phyloP scores from a whole-genome alignment of 169 alveolate genomes.

The Cryptosporidium tyzzeri region DNA sequence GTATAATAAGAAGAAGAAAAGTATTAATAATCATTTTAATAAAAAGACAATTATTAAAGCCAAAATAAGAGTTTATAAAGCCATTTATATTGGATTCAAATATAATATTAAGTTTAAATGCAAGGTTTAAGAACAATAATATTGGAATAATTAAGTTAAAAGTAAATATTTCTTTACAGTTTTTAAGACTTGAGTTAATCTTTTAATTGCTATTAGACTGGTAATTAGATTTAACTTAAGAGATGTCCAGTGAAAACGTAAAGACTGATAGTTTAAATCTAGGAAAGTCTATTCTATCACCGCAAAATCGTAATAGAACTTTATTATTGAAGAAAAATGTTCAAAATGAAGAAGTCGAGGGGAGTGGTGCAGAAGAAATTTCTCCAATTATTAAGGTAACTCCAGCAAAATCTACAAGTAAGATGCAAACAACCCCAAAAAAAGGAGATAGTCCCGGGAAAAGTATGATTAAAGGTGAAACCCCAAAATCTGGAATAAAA shows the following conservation, averaged over 20 bases:
- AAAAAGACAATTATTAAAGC: neutral
- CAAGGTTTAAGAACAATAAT: neutral
- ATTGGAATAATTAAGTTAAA: neutral
- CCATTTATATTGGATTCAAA: neutral
- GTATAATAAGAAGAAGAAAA: neutral
- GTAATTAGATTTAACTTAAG: neutral
- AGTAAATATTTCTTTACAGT: neutral
- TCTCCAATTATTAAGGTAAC: slow-evolving; percentile 29
- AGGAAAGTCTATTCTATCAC: slow-evolving; percentile 45
- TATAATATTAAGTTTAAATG: neutral
- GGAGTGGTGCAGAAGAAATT: neutral
- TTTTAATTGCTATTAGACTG: neutral
- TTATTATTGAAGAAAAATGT: slow-evolving; percentile 23
- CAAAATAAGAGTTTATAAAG: neutral
- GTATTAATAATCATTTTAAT: neutral
- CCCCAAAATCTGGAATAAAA: neutral
- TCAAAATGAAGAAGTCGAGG: neutral
- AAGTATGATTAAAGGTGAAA: neutral
- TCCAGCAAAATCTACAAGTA: neutral
- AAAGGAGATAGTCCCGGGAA: neutral
- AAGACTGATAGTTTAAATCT: slow-evolving; percentile 15
- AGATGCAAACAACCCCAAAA: neutral
- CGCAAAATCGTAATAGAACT: slow-evolving; percentile 47
- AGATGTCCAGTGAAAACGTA: slow-evolving; percentile 49
- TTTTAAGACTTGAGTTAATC: neutral